phyloP scores from a whole-genome alignment of 805 yeast species.

The Nakazawaea siamensis region DNA sequence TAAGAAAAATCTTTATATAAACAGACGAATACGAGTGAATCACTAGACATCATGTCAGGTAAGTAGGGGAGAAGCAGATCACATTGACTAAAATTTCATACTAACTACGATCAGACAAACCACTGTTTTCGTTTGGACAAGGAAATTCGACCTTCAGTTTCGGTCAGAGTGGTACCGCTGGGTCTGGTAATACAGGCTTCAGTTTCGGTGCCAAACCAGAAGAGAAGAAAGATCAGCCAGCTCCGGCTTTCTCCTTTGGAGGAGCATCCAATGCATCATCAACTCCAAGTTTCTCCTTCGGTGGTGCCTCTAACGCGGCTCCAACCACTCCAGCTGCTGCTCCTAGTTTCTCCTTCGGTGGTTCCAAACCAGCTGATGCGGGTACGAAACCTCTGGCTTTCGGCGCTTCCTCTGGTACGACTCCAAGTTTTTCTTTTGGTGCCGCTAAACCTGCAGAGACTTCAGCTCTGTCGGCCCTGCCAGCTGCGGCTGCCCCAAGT shows the following conservation, averaged over 20 bases:
- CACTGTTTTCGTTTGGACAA: slow-evolving; percentile 11
- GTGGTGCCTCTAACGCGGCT: neutral
- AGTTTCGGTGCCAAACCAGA: slow-evolving; percentile 13
- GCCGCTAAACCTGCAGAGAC: slow-evolving; percentile 9
- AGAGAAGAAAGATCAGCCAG: slow-evolving; percentile 9
- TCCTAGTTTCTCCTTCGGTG: slow-evolving; percentile 3
- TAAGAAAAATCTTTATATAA: no score
- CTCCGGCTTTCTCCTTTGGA: slow-evolving; percentile 10
- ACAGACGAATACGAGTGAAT: no score
- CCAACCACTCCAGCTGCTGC: neutral
- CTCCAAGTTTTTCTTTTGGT: slow-evolving; percentile 13
- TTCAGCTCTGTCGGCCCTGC: neutral
- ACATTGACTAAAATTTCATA: no score
- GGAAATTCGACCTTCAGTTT: neutral
- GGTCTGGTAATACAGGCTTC: no score
- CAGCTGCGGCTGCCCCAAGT: neutral
- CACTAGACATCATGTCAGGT: no score
- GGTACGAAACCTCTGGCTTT: slow-evolving; percentile 7
- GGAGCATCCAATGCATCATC: slow-evolving; percentile 1
- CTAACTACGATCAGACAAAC: no score
- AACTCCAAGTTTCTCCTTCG: slow-evolving; percentile 5
- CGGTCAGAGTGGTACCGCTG: slow-evolving; percentile 5
- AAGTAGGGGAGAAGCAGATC: no score
- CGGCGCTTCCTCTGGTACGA: neutral
- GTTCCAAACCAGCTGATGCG: slow-evolving; percentile 6